phyloP scores from a whole-genome alignment of 176 grass and related monocot genomes.

The Guadua angustifolia region DNA sequence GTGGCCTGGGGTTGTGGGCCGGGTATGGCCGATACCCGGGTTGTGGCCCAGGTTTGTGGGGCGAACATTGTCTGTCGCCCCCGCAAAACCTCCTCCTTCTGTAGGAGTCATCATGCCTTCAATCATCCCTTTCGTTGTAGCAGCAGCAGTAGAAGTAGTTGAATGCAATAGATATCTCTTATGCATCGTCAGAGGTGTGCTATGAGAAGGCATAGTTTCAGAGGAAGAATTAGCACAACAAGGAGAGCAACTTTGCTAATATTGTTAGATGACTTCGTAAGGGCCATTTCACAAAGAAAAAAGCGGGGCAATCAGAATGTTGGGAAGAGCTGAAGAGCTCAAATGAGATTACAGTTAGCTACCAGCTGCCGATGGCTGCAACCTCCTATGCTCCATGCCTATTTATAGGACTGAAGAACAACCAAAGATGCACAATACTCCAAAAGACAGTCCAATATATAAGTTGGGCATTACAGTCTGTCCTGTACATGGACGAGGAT shows the following conservation, averaged over 20 bases:
- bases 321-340: not conserved
- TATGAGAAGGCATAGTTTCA: not conserved
- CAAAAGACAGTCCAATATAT: not conserved
- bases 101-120: conserved; percentile 13
- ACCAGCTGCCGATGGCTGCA: not conserved
- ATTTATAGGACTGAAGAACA: conserved; percentile 30
- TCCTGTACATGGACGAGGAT: conserved; percentile 3
- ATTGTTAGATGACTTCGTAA: conserved; percentile 6
- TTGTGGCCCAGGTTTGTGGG: conserved; percentile 17
- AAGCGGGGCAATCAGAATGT: not conserved
- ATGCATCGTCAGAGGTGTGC: not conserved
- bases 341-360: not conserved
- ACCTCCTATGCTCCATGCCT: not conserved
- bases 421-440: not conserved
- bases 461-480: not conserved
- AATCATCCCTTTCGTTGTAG: not conserved
- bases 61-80: not conserved
- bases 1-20: too few relatives aligned
- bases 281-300: conserved; percentile 22
- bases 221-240: conserved; percentile 26
- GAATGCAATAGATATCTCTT: conserved; percentile 19
- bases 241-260: conserved; percentile 25
- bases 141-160: not conserved
- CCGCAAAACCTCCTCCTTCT: not conserved
- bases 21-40: conserved; percentile 46